Evolutionary conservation across 352 stramenopile species (phyloP), one percentile per base, ranked within the genome.

Genomic region (Halophytophthora polymorphica): DNA sequence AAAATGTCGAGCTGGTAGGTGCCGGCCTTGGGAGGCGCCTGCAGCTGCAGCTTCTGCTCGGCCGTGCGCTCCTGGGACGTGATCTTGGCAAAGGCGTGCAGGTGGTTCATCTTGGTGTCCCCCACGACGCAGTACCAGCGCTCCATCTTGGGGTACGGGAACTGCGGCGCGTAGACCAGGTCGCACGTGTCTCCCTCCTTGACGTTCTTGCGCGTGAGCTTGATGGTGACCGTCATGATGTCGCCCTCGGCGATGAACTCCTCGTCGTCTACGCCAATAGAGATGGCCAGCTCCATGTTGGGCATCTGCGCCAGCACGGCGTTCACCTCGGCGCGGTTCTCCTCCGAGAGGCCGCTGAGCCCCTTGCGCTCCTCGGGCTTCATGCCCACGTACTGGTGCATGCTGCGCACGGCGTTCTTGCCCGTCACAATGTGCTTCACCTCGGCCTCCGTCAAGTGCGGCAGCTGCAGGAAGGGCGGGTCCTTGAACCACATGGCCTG

Each of bases 181-280:
- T 93, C 90, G 45, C 83, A 96, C 47, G 88, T 97, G 71, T 97
- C 93, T 42, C 91, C 94, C 33, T 98, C 90, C 36, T 91, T 82
- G 6, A 99, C 76, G 66, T 99, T 99, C 73, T 98, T 96, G 43
- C 96, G 93, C 34, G 86, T 98, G 12, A 99, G 68, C 59, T 89
- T 98, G 46, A 99, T 94, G 19, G 86, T 93, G 41, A 99, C 89
- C 40, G 96, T 99, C 69, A 98, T 98, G 45, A 99, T 90, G 84
- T 99, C 97, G 28, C 96, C 93, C 61, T 99, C 96, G n/a, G 96
- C 97, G 53, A 99, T 98, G 50, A 98, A 89, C 42, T 96, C 77
- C 62, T 96, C 86, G 44, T 94, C 83, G 23, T 95, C 84, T 13
- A 95, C 81, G 34, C 95, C 94, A 37, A 91, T 92, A 53, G 96